Base-by-base conservation (phyloP, 2,329 filamentous ascomycete genomes). In the Hansfordia pulvinata region DNA sequence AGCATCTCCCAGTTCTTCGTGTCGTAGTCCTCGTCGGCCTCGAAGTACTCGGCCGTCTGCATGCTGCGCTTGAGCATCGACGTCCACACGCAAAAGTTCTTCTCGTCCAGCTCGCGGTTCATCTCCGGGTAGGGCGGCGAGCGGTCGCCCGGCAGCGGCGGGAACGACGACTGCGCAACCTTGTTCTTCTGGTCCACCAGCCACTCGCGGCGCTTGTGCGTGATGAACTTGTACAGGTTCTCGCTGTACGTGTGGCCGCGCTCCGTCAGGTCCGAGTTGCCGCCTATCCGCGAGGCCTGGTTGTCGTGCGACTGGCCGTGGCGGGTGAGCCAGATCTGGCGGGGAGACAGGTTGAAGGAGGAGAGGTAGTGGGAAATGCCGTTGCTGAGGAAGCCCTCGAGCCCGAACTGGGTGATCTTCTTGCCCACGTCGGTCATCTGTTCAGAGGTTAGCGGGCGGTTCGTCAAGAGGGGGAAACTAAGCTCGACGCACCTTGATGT, bases 1-100 rank as follows among this genome's bases (percentile, higher is more conserved):
- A 98, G 69, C 83, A 93, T 93, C 44, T 86, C 81, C 84, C 88
- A 93, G 40, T 93, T 82, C 59, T 98, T 98, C 41, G 92, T 76
- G 38, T 96, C 90, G 49, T 88, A 93, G 28, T 93, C 83, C 13
- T 96, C 88, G 37, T 96, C 90, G 0, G 61, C 65, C 39, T 93
- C 81, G 49, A 96, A 98, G 49, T 80, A 79, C 36, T 90, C 75
- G 1, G 80, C 85, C 1, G 86, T 92, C 46, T 93, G 75, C 26
- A 90, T 76, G 33, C 82, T 85, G 36, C 90, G 80, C 47, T 81
- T 78, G 35, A 98, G 69, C 88, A 96, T 96, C 3, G 83, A 93
- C 1, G 88, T 94, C 90, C 90, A 98, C 10, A 98, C 83, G 50
- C 90, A 98, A 48, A 94, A 96, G 47, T 84, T 84, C 59, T 93